Base-by-base conservation (phyloP, 2,329 filamentous ascomycete species). In the Emergomyces africanus region DNA sequence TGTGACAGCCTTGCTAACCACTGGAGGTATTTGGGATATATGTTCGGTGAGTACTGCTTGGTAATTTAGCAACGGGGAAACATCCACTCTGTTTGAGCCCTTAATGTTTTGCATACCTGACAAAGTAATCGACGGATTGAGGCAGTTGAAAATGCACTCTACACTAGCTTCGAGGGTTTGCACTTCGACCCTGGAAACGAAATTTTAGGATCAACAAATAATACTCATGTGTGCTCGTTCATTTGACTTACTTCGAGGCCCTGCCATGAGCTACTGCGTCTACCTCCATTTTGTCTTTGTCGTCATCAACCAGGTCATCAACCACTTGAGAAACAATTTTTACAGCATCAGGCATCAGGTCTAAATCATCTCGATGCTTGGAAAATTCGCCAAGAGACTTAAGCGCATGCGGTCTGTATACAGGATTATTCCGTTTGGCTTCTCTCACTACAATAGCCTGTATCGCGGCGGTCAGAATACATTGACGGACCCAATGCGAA, bases 351-450 rank as follows among this genome's bases (percentile, higher is more conserved):
- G 80, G 75, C 65, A 88, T 83, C 72, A 95, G 77, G 64, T 90
- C 83, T 18, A 89, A 68, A 66, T 91, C 87, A 28, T 80, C 78
- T 53, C 87, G 80, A 15, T 81, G 82, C 42, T 81, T 80, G n/a
- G 84, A 82, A 66, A 92, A 88, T 58, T 83, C 79, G 68, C 88
- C 90, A 5, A 96, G 76, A 39, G 83, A 84, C 58, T 77, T 76
- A 63, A 96, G 81, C 0, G 89, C 88, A 71, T 89, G 80, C 23
- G 87, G 86, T 15, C 88, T 83, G 72, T 97, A 99, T 8, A 79
- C 78, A n/a, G 85, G 82, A 67, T 96, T 96, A 69, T 91, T 92
- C 37, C 94, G 83, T 77, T 94, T 96, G 9, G 90, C 90, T 79
- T 99, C 94, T 60, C 92, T 83, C 18, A 92, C 71, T 5, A 83